Base-by-base conservation (phyloP, 306 rosid species). In the Vigna angularis region DNA sequence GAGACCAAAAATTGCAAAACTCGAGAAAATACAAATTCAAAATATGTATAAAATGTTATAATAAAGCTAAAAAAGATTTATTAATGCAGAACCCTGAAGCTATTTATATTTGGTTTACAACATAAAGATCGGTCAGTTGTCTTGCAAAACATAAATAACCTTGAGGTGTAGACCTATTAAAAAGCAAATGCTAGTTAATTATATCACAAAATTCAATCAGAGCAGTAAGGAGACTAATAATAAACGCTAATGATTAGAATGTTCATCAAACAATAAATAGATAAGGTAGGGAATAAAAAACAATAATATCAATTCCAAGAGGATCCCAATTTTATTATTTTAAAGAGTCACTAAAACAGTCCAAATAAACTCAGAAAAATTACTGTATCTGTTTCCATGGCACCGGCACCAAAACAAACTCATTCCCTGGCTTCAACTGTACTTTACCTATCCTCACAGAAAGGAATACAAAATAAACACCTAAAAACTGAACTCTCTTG, bases 391-490 rank as follows among this genome's bases (percentile, higher is more conserved):
- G 38, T 57, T 57, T 74, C 28, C 24, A 51, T 32, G 78, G 79
- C 74, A 61, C 52, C 38, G 15, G 65, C 22, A 30, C 22, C 18
- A 30, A 30, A 62, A 36, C 16, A 36, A 69, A 67, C n/a, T 18
- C 38, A 50, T n/a, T 45, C 3, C 40, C 59, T 69, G 17, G 24
- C 58, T 59, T 49, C 63, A 81, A 64, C 40, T 50, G 40, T 63
- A 63, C 38, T 34, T 40, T 49, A 30, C 50, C 63, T 50, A 75
- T 34, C 15, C 51, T 34, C 63, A 48, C 63, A 9, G 15, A 50
- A 50, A 75, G 26, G 13, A 51, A 55, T 59, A 12, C 13, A 16
- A 61, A 48, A 79, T 49, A 22, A 71, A 51, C 70, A 56, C 26
- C 40, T 30, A 45, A 18, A 7, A 7, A 57, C 36, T 57, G 26